Percentiles rank a stretch among this genome's conserved stretches.
Evolutionary conservation across 495 filamentous ascomycete genomes (phyloP).

Genomic region (Chlorociboria aeruginascens): DNA sequence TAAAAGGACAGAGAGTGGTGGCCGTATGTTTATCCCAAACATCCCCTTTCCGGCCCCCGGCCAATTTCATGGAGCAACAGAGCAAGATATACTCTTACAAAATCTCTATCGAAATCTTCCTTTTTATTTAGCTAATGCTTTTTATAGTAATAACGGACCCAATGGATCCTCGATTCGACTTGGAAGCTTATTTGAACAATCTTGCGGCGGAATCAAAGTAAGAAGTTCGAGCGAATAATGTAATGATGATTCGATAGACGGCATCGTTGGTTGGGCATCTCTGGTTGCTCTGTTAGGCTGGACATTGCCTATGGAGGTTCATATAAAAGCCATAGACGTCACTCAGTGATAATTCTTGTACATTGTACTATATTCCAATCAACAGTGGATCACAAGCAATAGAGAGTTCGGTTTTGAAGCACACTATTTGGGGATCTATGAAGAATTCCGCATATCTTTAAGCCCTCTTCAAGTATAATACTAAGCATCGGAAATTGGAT

Average conservation of each 20-base stretch:
- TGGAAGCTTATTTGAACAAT: constrained; percentile 68
- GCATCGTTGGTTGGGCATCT: constrained; percentile 2
- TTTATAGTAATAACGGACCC: constrained; percentile 70
- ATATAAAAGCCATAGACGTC: constrained; percentile 18
- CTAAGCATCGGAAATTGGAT: too few relatives aligned
- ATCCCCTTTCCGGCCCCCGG: background rate
- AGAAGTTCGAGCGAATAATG: constrained; percentile 10
- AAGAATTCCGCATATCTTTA: too few relatives aligned
- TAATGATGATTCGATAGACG: constrained; percentile 18
- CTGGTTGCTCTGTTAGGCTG: constrained; percentile 4
- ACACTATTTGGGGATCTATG: background rate
- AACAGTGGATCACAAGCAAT: background rate
- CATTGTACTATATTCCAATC: constrained; percentile 21
- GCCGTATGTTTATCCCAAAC: constrained; percentile 9
- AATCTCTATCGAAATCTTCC: background rate
- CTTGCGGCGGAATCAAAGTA: constrained; percentile 46
- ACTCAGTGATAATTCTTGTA: constrained; percentile 20
- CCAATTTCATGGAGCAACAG: background rate
- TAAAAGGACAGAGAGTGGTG: constrained; percentile 27
- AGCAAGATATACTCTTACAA: background rate
- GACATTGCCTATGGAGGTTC: constrained; percentile 12
- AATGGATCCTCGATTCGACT: constrained; percentile 74
- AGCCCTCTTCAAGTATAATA: too few relatives aligned
- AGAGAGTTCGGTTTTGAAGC: background rate
- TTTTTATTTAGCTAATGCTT: background rate